Evolutionary conservation across 495 filamentous ascomycete species (phyloP).

Genomic region (Aspergillus kassunensis): DNA sequence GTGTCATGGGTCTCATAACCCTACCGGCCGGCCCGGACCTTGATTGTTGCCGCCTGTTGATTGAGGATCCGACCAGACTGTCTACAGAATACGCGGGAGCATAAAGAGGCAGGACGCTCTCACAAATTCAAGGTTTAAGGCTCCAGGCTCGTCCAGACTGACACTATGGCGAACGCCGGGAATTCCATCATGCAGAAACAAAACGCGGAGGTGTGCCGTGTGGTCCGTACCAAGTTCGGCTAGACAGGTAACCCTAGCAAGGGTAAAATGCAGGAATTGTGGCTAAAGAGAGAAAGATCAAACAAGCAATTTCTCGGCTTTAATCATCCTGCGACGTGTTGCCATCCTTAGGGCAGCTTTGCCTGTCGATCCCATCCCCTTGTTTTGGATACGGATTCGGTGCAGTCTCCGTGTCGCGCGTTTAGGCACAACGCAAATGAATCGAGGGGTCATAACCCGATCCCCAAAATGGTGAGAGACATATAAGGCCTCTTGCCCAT

Average conservation of each 20-base stretch:
- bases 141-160: too few species aligned
- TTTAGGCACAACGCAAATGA: not conserved
- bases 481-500: not conserved
- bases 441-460: too few species aligned
- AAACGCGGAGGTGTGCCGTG: not conserved
- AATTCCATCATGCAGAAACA: too few species aligned
- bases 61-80: too few species aligned
- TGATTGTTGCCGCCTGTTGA: too few species aligned
- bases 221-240: conserved; percentile 1
- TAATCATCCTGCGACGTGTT: not conserved
- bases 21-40: too few species aligned
- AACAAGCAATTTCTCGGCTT: not conserved
- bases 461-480: too few species aligned
- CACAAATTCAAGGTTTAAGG: too few species aligned
- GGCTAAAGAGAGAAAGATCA: not conserved
- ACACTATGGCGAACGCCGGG: too few species aligned
- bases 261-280: not conserved
- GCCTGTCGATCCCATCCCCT: not conserved
- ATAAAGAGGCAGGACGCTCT: too few species aligned
- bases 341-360: not conserved
- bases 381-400: not conserved
- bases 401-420: not conserved
- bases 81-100: too few species aligned
- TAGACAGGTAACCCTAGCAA: not conserved
- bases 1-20: too few species aligned